Evolutionary conservation across 805 yeast genomes (phyloP), one percentile per base, ranked within the genome.

Genomic region (Zygotorulaspora danielsina): DNA sequence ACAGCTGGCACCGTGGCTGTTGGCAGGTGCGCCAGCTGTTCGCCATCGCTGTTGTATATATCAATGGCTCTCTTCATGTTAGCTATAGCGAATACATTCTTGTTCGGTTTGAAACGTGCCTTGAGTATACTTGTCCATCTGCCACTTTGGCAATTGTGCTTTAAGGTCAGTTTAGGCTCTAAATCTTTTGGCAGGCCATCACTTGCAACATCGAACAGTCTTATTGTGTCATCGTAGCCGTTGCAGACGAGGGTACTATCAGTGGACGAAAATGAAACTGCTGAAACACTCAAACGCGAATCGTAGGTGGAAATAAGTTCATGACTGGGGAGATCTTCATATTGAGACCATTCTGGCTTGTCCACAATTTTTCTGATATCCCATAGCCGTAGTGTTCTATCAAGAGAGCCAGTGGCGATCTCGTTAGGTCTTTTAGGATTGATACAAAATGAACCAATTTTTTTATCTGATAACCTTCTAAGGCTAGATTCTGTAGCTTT

Each of bases 1-100:
- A 84, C 97, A 0, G 97, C 97, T 1, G 98, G 97, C 2, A 93
- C 96, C 1, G 95, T 90, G 0, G 95, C 82, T 60, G 90, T 77
- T 1, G 75, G 71, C 24, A 90, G 60, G 57, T 86, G 95, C 0
- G 88, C 95, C 9, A 90, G 53, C 46, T 83, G 88, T 26, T 72
- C 70, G 1, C 97, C 97, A 19, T 75, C 65, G 38, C 84, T 78
- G 31, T 79, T 79, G 55, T 83, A 93, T 4, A 93, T 72, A 61
- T 93, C 98, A 39, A 88, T 72, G 34, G 77, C 85, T 46, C 93
- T 71, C 49, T 83, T 86, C 98, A 90, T 93, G 59, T 90, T 90
- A 9, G 85, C 97, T 51, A 90, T 90, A 12, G 82, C 84, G 62
- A 93, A 87, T 54, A 90, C 88, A 48, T 88, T 84, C 20, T 75